Base-by-base conservation (phyloP, 176 grass and related monocot species). In the Eleusine indica region DNA sequence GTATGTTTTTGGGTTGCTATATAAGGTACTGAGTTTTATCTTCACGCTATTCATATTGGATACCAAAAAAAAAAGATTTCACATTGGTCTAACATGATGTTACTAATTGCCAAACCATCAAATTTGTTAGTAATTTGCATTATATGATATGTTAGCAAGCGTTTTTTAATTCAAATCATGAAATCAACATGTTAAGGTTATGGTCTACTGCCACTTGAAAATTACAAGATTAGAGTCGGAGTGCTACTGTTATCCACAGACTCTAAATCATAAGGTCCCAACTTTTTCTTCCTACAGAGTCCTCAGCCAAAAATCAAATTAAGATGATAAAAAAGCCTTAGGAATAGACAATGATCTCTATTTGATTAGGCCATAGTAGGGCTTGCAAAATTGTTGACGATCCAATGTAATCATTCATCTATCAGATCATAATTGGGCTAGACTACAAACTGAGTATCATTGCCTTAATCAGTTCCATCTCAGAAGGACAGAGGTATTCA, bases 391-490 rank as follows among this genome's bases (percentile, higher is more conserved):
- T n/a, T 13, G 47, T 48, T 71, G 53, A 7, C 14, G 40, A 62
- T 61, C 38, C 19, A 64, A 37, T 78, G n/a, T 70, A 60, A 37
- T 21, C 16, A 68, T 44, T 39, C 9, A 53, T 4, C 2, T 29
- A 54, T 54, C 43, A 75, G 71, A 37, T 83, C 18, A 39, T 6
- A 69, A 69, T 48, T 13, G 43, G 2, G 32, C 11, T 49, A 63
- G 18, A 56, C 10, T 9, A 76, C 41, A 6, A 66, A 22, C 58
- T 49, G 16, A 43, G 82, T 71, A 82, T n/a, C 22, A 17, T 74
- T 57, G 17, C 13, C 71, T 25, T 77, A 64, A 71, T 77, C 53
- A 77, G 70, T 60, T 75, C 51, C 63, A 49, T 30, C 40, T 58
- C 29, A n/a, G 38, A 75, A 48, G 16, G 28, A 51, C 18, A 62